Base-by-base conservation (phyloP, 306 rosid genomes). In the Neltuma alba region DNA sequence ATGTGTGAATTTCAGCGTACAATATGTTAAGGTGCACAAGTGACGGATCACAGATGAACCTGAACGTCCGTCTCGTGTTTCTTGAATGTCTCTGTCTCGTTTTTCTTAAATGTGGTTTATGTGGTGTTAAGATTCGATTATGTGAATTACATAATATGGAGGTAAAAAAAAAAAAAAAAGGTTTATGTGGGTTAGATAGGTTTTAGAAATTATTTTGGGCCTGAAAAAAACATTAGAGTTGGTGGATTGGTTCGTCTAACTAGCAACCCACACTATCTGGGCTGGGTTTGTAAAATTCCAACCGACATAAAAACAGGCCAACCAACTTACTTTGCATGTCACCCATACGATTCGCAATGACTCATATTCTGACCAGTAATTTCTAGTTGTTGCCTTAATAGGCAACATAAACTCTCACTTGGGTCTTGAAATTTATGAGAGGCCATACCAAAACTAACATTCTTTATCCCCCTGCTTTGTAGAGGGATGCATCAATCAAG, bases 401-500 rank as follows among this genome's bases (percentile, higher is more conserved):
- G 30, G 64, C 64, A 33, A 60, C 8, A 44, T 21, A 18, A 52
- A 28, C 62, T 54, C 70, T 36, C 62, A 42, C 34, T 28, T 31
- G n/a, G 28, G 20, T 52, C 47, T 48, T 27, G 2, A 36, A 65
- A 72, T 21, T 50, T 28, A 63, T 52, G 28, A n/a, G n/a, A n/a
- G n/a, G 33, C 74, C 73, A 63, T 79, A 16, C 75, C 54, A 57
- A 57, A 71, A 28, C 80, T 80, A 30, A 70, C 41, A 30, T 37
- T 33, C 33, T 78, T 82, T 23, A 57, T n/a, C 30, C 58, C 50
- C 18, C 58, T 67, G 77, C 83, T 68, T 37, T 28, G 62, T 81
- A 92, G 96, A 92, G 96, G 87, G 88, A 91, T 68, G 87, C 90
- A 88, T 92, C 82, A 87, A 88, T 80, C 87, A 89, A 87, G 73